Percentiles rank a stretch among this genome's conserved stretches.
Evolutionary conservation across 1,139 yeast genomes (phyloP).

Genomic region (Geotrichum siamense): DNA sequence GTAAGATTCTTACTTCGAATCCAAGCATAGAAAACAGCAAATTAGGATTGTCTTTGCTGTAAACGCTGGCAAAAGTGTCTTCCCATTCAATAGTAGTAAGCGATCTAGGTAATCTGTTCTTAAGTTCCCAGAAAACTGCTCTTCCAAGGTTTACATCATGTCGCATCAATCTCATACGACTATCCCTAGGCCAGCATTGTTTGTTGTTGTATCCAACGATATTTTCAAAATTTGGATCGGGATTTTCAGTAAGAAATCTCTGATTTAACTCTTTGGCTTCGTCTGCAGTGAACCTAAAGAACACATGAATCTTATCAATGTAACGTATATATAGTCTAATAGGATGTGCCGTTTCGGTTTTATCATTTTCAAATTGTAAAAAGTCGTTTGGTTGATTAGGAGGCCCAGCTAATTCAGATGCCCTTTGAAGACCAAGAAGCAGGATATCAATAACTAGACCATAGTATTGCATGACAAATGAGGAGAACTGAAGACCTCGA

Average conservation of each 20-base stretch:
- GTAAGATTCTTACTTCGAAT: slow-evolving; percentile 83
- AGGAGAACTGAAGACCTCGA: slow-evolving; percentile 83
- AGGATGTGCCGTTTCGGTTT: slow-evolving; percentile 61
- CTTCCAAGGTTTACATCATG: slow-evolving; percentile 89
- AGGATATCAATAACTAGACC: slow-evolving; percentile 79
- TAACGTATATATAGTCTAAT: slow-evolving; percentile 77
- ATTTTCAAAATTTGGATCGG: slow-evolving; percentile 85
- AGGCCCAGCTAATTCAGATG: slow-evolving; percentile 79
- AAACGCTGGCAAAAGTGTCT: slow-evolving; percentile 76
- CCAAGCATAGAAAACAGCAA: slow-evolving; percentile 88
- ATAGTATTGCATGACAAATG: slow-evolving; percentile 84
- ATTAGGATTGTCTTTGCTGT: slow-evolving; percentile 85
- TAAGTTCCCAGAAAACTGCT: slow-evolving; percentile 88
- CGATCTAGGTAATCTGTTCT: slow-evolving; percentile 70
- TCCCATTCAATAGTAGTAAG: slow-evolving; percentile 74
- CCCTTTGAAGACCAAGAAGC: slow-evolving; percentile 79
- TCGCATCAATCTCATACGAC: slow-evolving; percentile 83
- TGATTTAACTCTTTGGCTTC: slow-evolving; percentile 73
- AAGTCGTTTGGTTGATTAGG: slow-evolving; percentile 63
- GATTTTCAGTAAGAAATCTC: slow-evolving; percentile 72
- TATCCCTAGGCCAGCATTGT: slow-evolving; percentile 91
- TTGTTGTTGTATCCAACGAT: slow-evolving; percentile 84
- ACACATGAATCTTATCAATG: slow-evolving; percentile 70
- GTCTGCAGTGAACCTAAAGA: slow-evolving; percentile 64
- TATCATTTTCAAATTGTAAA: slow-evolving; percentile 56